These are phyloP conservation scores for Exophiala xenobiotica DNA, from an alignment of 2,329 filamentous ascomycete genomes.

Conservation along the genomic window DNA sequence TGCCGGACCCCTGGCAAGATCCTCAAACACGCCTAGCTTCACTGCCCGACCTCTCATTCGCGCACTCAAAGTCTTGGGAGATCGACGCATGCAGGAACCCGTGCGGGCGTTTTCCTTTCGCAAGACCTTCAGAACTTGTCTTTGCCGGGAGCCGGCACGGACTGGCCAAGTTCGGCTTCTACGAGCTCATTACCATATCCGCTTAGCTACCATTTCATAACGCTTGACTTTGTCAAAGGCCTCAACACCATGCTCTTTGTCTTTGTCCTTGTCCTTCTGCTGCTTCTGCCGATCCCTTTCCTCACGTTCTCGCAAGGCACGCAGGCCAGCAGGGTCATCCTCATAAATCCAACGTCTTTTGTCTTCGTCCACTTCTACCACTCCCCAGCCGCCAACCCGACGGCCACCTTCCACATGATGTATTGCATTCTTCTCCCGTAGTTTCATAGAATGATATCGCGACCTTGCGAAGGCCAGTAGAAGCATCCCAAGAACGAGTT, in stretches of 20 bases:
- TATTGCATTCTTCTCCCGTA: constrained; percentile 60
- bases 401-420: constrained; percentile 72
- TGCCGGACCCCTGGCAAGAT: neutral
- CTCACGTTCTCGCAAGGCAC: constrained; percentile 62
- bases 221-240: constrained; percentile 68
- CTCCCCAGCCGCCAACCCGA: constrained; percentile 76
- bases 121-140: too few relatives aligned
- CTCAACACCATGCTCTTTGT: constrained; percentile 54
- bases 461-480: constrained; percentile 76
- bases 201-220: constrained; percentile 94
- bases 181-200: constrained; percentile 74
- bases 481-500: constrained; percentile 84
- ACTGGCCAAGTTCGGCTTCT: neutral
- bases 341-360: constrained; percentile 81
- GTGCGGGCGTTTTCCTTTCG: constrained; percentile 4
- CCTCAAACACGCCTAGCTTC: constrained; percentile 12
- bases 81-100: constrained; percentile 23
- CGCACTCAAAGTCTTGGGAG: neutral
- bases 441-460: constrained; percentile 78
- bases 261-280: constrained; percentile 58
- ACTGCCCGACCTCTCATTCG: neutral
- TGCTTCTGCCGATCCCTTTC: constrained; percentile 59
- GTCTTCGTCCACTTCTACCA: constrained; percentile 86
- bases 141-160: too few relatives aligned
- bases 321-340: constrained; percentile 72